Conservation (phyloP, 108 stramenopile genomes). For the Discostella stelligeroides region DNA sequence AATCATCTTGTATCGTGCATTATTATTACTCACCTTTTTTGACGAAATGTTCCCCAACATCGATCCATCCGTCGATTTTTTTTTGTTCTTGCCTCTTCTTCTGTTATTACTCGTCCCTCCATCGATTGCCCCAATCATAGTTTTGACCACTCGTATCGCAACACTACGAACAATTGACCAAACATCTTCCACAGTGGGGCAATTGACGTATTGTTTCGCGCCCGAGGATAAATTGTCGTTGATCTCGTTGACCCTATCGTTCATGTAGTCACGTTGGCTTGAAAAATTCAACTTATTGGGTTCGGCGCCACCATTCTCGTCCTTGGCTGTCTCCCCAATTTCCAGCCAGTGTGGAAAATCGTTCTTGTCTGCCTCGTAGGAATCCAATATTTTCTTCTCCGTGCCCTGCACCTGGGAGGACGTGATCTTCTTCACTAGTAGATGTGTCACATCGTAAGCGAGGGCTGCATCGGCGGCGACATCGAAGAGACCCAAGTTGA, state of each 20-base stretch:
- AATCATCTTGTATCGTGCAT: background rate
- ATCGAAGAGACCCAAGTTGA: conserved; percentile 39
- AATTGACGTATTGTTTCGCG: conserved; percentile 1
- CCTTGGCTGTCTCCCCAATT: background rate
- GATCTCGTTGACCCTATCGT: conserved; percentile 18
- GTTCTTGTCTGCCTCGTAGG: background rate
- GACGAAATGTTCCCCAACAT: background rate
- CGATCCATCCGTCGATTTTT: background rate
- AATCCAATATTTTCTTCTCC: background rate
- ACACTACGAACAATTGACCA: conserved; percentile 15
- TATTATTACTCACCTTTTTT: background rate
- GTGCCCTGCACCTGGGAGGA: background rate
- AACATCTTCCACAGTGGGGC: conserved; percentile 3
- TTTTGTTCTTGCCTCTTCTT: background rate
- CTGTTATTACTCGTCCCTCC: background rate
- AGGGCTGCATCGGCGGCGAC: conserved; percentile 37
- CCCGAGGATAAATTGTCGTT: background rate
- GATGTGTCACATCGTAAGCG: conserved; percentile 32
- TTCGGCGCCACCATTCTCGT: background rate
- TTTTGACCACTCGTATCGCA: conserved; percentile 20
- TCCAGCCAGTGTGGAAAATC: conserved; percentile 14
- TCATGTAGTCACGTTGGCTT: conserved; percentile 5
- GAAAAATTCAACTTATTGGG: conserved; percentile 19
- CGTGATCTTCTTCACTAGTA: conserved; percentile 8
- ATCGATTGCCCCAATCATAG: conserved; percentile 9